These are phyloP conservation scores for Polychytrium aggregatum DNA, from an alignment of 192 early-diverging fungal genomes.

Conservation along the genomic window DNA sequence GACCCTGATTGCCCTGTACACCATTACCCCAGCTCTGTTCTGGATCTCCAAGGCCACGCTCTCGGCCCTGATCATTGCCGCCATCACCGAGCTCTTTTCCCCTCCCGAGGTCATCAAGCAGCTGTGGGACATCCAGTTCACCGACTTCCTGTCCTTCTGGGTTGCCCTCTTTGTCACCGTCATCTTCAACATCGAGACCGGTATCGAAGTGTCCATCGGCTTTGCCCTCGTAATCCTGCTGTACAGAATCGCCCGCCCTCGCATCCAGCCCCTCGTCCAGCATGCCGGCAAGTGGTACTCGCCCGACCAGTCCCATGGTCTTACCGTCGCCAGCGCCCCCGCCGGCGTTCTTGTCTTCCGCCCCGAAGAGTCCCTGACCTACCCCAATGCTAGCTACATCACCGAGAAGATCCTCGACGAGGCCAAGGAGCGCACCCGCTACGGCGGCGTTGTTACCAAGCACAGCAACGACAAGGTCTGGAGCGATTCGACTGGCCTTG, in stretches of 20 bases:
- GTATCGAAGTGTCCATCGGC: constrained; percentile 67
- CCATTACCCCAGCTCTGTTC: constrained; percentile 72
- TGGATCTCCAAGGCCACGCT: constrained; percentile 74
- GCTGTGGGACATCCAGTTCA: constrained; percentile 49
- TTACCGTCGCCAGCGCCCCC: constrained; percentile 12
- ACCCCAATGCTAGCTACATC: constrained; percentile 47
- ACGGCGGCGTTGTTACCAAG: constrained; percentile 14
- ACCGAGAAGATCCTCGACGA: constrained; percentile 11
- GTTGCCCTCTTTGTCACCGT: constrained; percentile 46
- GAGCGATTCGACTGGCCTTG: not conserved
- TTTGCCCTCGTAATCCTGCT: constrained; percentile 67
- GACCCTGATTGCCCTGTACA: constrained; percentile 71
- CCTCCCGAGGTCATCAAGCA: constrained; percentile 43
- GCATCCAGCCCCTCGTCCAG: constrained; percentile 29
- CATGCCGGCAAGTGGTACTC: constrained; percentile 15
- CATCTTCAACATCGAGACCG: constrained; percentile 60
- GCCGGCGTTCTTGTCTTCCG: constrained; percentile 64
- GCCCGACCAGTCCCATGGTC: too few species aligned
- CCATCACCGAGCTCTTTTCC: constrained; percentile 70
- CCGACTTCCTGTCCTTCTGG: constrained; percentile 40
- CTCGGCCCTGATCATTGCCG: constrained; percentile 74
- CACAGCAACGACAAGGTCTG: too few species aligned
- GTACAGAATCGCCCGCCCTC: constrained; percentile 65
- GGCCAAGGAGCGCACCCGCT: constrained; percentile 12
- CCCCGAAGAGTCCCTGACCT: too few species aligned